Base-by-base conservation (phyloP, 257 asterid species). In the Linderniella brevidens region DNA sequence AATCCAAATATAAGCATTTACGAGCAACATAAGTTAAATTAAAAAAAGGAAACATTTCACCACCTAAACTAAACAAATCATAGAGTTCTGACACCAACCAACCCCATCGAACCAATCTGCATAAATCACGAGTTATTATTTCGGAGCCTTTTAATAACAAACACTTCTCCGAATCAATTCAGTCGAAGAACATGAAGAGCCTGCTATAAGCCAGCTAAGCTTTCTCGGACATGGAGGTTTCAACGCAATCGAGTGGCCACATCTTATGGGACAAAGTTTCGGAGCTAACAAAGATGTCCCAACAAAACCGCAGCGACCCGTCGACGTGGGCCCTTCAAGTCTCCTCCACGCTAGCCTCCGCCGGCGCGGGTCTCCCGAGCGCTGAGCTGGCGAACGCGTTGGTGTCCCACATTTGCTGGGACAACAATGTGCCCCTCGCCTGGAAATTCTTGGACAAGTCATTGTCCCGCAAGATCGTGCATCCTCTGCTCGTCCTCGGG, bases 381-480 rank as follows among this genome's bases (percentile, higher is more conserved):
- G 43, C 68, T 65, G 85, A 88, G 37, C 49, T 88, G 1, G 92
- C 82, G 10, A 59, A 76, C 49, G 64, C 72, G 46, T 66, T 88
- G 56, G 92, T 84, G 17, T 77, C 93, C 48, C 74, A 80, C 74
- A 78, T 88, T 68, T 84, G 82, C 42, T 88, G 98, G 98, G 92
- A 80, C 17, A 88, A 88, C 66, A 88, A 84, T 71, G 86, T 78
- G 53, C 82, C 98, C 54, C 59, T 66, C 52, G 74, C 84, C 52
- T 88, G 98, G 98, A 88, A 88, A 64, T 80, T 80, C 64, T 57
- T 88, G 58, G 98, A 80, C 13, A 84, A 80, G 59, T 96, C 96
- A 3, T 19, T 84, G 66, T 60, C 58, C 52, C 75, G 74, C 67
- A 88, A 74, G 66, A 74, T 80, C 64, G 85, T 88, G 58, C 92